Evolutionary conservation across 2,329 filamentous ascomycete species (phyloP).

Genomic region (Madurella fahalii): DNA sequence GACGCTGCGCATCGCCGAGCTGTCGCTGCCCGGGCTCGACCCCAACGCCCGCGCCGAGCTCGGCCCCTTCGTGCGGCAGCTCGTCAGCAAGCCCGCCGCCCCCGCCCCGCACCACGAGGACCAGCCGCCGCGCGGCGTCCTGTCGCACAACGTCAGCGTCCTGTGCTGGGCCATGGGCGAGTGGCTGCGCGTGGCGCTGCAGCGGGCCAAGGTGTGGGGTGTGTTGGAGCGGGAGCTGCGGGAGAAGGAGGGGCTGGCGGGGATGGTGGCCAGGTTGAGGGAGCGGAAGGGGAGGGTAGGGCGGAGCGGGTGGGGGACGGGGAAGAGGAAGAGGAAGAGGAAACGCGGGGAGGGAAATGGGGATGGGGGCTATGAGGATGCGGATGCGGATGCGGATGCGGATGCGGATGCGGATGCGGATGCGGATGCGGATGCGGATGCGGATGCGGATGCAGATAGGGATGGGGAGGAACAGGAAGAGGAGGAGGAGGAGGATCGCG

Average conservation of each 20-base stretch:
- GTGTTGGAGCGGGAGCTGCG: conserved; percentile 47
- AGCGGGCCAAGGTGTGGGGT: conserved; percentile 61
- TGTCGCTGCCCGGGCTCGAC: conserved; percentile 54
- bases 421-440: conserved; percentile 10
- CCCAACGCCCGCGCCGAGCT: conserved; percentile 57
- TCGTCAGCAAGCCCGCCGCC: conserved; percentile 32
- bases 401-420: conserved; percentile 10
- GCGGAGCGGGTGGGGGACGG: conserved; percentile 17
- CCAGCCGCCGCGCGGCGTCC: background rate
- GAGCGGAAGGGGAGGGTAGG: conserved; percentile 17
- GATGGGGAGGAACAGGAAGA: conserved; percentile 19
- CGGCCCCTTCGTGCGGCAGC: conserved; percentile 45
- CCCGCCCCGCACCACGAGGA: conserved; percentile 26
- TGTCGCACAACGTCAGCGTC: conserved; percentile 55
- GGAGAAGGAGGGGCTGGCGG: conserved; percentile 31
- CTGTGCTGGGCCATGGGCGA: conserved; percentile 65
- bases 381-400: conserved; percentile 14
- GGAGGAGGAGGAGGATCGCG: conserved; percentile 24
- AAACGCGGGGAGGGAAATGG: conserved; percentile 27
- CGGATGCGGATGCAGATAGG: conserved; percentile 3
- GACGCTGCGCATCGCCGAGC: conserved; percentile 46
- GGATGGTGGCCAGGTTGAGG: conserved; percentile 31
- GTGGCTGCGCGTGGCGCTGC: conserved; percentile 59
- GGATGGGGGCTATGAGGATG: conserved; percentile 25
- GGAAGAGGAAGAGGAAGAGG: conserved; percentile 17